Percentiles rank a stretch among this genome's conserved stretches.
Evolutionary conservation across 768 basidiomycete species (phyloP).

Genomic region (Russula sp.): DNA sequence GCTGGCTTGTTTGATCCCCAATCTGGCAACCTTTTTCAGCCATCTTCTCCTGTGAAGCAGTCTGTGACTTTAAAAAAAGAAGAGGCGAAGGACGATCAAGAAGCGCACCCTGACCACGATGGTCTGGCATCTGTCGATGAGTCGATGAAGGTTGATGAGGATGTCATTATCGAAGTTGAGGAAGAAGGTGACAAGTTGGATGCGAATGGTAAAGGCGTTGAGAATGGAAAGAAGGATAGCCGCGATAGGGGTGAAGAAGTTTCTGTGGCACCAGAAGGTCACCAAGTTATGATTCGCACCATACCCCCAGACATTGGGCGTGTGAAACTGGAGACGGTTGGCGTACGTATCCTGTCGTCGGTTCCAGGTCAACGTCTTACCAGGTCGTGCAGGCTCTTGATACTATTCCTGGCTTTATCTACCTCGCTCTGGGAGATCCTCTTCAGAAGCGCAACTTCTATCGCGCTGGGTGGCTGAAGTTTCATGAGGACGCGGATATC

Average conservation of each 20-base stretch:
- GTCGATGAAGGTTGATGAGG: conserved; percentile 69
- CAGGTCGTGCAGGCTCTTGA: conserved; percentile 52
- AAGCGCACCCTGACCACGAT: conserved; percentile 19
- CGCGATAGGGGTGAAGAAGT: conserved; percentile 57
- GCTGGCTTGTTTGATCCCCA: conserved; percentile 81
- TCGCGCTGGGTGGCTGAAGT: conserved; percentile 90
- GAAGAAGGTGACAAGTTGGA: conserved; percentile 64
- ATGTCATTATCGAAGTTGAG: conserved; percentile 62
- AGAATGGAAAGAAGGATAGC: conserved; percentile 42
- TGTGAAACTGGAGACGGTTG: conserved; percentile 81
- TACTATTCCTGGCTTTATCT: conserved; percentile 73
- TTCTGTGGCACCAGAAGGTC: conserved; percentile 60
- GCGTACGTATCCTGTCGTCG: conserved; percentile 24
- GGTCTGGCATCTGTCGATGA: conserved; percentile 40
- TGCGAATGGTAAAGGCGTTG: conserved; percentile 46
- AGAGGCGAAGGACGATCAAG: conserved; percentile 35
- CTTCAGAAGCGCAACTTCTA: conserved; percentile 90
- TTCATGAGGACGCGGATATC: conserved; percentile 82
- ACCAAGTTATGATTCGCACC: conserved; percentile 91
- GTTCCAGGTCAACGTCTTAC: conserved; percentile 12
- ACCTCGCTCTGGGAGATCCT: conserved; percentile 88
- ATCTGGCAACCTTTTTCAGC: conserved; percentile 49
- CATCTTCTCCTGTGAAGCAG: conserved; percentile 48
- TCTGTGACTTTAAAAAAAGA: conserved; percentile 33
- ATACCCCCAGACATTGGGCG: conserved; percentile 92